phyloP scores from a whole-genome alignment of 163 green algal genomes.

The Scenedesmus sp. region DNA sequence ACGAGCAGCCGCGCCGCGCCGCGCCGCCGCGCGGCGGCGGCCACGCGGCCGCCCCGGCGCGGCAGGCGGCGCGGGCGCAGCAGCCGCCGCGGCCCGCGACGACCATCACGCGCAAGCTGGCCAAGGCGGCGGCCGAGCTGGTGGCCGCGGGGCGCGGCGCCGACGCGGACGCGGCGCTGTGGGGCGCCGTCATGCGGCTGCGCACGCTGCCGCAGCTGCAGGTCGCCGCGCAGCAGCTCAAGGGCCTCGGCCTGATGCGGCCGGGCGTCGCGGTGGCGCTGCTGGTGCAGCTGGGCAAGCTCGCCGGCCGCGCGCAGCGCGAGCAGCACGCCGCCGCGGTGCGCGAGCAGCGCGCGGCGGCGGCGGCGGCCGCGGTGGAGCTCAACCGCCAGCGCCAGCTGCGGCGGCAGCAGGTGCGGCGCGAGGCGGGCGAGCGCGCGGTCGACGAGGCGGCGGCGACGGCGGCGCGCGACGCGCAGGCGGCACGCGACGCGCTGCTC shows the following conservation, averaged over 20 bases:
- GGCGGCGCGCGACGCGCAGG: too few relatives aligned
- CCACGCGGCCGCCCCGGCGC: neutral
- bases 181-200: neutral
- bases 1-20: neutral
- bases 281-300: conserved; percentile 16
- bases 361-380: neutral
- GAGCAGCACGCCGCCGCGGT: neutral
- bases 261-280: conserved; percentile 4
- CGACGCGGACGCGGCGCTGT: neutral
- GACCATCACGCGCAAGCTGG: neutral
- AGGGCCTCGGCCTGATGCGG: neutral
- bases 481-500: too few relatives aligned
- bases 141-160: neutral
- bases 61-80: neutral
- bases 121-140: neutral
- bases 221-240: neutral
- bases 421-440: neutral
- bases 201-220: neutral
- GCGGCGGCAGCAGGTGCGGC: neutral
- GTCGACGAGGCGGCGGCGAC: too few relatives aligned
- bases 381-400: conserved; percentile 12
- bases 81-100: neutral
- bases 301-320: conserved; percentile 3
- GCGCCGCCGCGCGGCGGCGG: neutral
- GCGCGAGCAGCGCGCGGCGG: neutral